These are phyloP conservation scores for Colletotrichum sidae DNA, from an alignment of 2,329 filamentous ascomycete genomes.

Conservation along the genomic window DNA sequence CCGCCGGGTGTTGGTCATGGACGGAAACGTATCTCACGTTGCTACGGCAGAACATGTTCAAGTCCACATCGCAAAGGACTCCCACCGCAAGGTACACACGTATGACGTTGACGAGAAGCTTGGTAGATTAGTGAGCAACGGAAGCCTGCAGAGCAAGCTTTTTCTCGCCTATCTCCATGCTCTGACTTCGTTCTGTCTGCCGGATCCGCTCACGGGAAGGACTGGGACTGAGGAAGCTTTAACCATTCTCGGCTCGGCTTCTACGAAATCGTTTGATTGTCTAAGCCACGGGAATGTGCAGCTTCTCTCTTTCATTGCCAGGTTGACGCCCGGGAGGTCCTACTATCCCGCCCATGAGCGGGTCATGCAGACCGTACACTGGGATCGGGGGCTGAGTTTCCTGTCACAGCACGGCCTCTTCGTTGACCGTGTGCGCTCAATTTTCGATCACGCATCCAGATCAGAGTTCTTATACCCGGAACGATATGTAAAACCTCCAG, in stretches of 20 bases:
- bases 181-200: constrained; percentile 62
- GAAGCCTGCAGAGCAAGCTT: constrained; percentile 63
- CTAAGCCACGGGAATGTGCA: constrained; percentile 50
- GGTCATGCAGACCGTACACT: constrained; percentile 61
- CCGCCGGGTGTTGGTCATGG: constrained; percentile 42
- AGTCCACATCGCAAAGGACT: constrained; percentile 48
- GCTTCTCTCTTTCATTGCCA: constrained; percentile 51
- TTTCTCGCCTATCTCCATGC: constrained; percentile 65
- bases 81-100: constrained; percentile 45
- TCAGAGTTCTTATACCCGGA: constrained; percentile 7
- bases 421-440: constrained; percentile 45
- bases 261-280: constrained; percentile 58
- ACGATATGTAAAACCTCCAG: background rate
- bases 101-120: constrained; percentile 63
- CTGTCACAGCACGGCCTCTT: constrained; percentile 60
- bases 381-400: constrained; percentile 51
- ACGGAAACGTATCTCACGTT: constrained; percentile 32
- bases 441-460: constrained; percentile 47
- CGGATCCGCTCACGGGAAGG: constrained; percentile 57
- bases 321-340: constrained; percentile 53
- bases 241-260: constrained; percentile 58
- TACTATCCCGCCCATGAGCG: constrained; percentile 57
- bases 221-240: constrained; percentile 69
- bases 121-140: constrained; percentile 62
- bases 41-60: constrained; percentile 44